Evolutionary conservation across 2,329 filamentous ascomycete genomes (phyloP).

Genomic region (Xylariaceae sp.): DNA sequence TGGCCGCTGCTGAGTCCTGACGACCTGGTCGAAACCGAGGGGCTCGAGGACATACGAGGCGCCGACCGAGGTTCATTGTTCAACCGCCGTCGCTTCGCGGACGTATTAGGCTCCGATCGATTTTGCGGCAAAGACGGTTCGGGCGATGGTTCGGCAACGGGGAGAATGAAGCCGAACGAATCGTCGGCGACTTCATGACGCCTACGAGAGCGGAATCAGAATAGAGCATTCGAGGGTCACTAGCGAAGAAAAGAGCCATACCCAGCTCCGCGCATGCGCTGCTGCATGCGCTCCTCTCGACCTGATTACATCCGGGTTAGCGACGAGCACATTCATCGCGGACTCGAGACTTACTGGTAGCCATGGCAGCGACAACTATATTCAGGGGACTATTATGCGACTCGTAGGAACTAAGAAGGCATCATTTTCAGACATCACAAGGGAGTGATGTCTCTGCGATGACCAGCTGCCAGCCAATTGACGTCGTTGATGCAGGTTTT

Average conservation of each 20-base stretch:
- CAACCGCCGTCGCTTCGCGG: conserved; percentile 42
- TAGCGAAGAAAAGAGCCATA: conserved; percentile 34
- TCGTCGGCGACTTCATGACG: conserved; percentile 55
- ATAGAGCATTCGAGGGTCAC: not conserved
- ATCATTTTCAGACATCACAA: conserved; percentile 3
- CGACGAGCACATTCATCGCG: not conserved
- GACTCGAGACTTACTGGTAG: conserved; percentile 30
- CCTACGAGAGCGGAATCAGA: conserved; percentile 31
- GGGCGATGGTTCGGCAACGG: conserved; percentile 29
- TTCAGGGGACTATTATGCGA: not conserved
- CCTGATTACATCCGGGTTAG: conserved; percentile 33
- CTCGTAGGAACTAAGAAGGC: not conserved
- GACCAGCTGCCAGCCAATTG: not conserved
- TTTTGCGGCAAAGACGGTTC: conserved; percentile 26
- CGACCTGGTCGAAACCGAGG: conserved; percentile 21
- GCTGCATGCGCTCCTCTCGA: conserved; percentile 58
- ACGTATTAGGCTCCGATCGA: conserved; percentile 43
- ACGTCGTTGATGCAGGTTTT: not conserved
- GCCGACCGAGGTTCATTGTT: conserved; percentile 22
- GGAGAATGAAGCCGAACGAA: conserved; percentile 52
- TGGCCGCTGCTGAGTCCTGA: conserved; percentile 19
- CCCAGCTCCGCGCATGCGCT: conserved; percentile 61
- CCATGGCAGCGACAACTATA: conserved; percentile 26
- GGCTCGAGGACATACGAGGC: conserved; percentile 22
- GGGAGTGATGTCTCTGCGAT: not conserved